Conservation (phyloP, 352 stramenopile species). For the Phytophthora niederhauseri region DNA sequence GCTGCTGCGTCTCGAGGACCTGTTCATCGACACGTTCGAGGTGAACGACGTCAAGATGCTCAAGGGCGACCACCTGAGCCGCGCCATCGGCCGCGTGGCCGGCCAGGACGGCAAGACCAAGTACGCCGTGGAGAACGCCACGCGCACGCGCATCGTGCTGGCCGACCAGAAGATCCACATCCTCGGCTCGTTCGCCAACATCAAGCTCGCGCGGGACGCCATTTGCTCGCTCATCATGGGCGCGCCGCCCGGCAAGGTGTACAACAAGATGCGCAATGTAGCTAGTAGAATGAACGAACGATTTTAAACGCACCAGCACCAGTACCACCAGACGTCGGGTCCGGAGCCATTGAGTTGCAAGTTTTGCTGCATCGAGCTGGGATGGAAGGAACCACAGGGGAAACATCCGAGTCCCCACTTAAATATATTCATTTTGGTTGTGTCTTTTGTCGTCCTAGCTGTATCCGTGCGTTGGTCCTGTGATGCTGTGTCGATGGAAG, state of each 20-base stretch:
- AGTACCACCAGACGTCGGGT: background rate
- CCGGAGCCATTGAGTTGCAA: conserved; percentile 1
- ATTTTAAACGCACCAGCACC: conserved; percentile 69
- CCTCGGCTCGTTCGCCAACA: conserved; percentile 98
- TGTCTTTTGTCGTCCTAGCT: conserved; percentile 17
- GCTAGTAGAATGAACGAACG: conserved; percentile 98
- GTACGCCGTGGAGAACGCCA: conserved; percentile 99
- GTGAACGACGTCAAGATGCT: conserved; percentile 98
- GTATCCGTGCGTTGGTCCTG: background rate
- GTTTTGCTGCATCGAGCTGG: conserved; percentile 5
- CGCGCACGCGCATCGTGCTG: conserved; percentile 98
- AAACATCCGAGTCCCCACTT: conserved; percentile 30
- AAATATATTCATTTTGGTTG: conserved; percentile 69
- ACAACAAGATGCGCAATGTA: conserved; percentile 99
- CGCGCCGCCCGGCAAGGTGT: conserved; percentile 99
- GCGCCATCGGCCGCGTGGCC: conserved; percentile 98
- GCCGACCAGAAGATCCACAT: conserved; percentile 99
- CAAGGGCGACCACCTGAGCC: conserved; percentile 98
- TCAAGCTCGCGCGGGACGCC: conserved; percentile 96
- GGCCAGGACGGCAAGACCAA: conserved; percentile 99
- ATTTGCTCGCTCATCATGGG: conserved; percentile 95
- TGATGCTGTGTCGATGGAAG: conserved; percentile 8
- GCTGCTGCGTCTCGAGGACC: conserved; percentile 98
- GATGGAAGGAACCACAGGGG: conserved; percentile 24
- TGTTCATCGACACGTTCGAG: conserved; percentile 99